These are phyloP conservation scores for Aspergillus cejpii DNA, from an alignment of 2,329 filamentous ascomycete species.

Conservation along the genomic window DNA sequence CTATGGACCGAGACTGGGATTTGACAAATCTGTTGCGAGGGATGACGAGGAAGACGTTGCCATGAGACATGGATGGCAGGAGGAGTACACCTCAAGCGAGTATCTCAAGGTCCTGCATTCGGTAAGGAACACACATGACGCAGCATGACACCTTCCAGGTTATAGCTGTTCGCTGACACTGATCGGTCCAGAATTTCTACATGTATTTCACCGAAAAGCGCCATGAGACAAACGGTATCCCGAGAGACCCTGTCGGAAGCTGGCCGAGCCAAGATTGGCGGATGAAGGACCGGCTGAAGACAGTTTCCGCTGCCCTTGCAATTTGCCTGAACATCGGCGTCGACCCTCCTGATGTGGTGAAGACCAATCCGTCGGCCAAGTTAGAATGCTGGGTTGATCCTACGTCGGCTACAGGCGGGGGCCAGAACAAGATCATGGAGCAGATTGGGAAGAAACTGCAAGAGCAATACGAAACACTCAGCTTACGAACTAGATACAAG, in stretches of 20 bases:
- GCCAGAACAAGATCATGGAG: slow-evolving; percentile 74
- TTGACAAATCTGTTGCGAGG: slow-evolving; percentile 26
- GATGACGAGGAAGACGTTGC: slow-evolving; percentile 49
- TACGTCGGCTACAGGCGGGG: slow-evolving; percentile 65
- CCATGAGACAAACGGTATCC: slow-evolving; percentile 87
- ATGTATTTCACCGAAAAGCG: slow-evolving; percentile 99
- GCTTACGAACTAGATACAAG: slow-evolving; percentile 93
- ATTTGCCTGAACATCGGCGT: slow-evolving; percentile 97
- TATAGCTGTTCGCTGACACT: slow-evolving; percentile 10
- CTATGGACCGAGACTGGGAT: slow-evolving; percentile 41
- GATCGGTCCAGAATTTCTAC: slow-evolving; percentile 73
- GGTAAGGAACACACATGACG: slow-evolving; percentile 45
- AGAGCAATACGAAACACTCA: slow-evolving; percentile 90
- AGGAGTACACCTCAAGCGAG: slow-evolving; percentile 84
- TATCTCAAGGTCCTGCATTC: slow-evolving; percentile 78
- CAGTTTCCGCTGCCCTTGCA: slow-evolving; percentile 86
- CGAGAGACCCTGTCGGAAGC: slow-evolving; percentile 53
- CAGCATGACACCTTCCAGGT: background rate
- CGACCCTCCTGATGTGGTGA: slow-evolving; percentile 92
- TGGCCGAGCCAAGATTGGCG: slow-evolving; percentile 82
- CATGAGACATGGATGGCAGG: slow-evolving; percentile 82
- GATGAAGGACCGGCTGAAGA: slow-evolving; percentile 93
- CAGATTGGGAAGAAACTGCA: slow-evolving; percentile 96
- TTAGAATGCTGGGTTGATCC: slow-evolving; percentile 97
- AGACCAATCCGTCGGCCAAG: slow-evolving; percentile 87